A percentile compares a stretch with the other conserved stretches of the same genome.
Evolutionary conservation across 352 stramenopile species (phyloP).

Genomic region (Thraustochytrium sp.): DNA sequence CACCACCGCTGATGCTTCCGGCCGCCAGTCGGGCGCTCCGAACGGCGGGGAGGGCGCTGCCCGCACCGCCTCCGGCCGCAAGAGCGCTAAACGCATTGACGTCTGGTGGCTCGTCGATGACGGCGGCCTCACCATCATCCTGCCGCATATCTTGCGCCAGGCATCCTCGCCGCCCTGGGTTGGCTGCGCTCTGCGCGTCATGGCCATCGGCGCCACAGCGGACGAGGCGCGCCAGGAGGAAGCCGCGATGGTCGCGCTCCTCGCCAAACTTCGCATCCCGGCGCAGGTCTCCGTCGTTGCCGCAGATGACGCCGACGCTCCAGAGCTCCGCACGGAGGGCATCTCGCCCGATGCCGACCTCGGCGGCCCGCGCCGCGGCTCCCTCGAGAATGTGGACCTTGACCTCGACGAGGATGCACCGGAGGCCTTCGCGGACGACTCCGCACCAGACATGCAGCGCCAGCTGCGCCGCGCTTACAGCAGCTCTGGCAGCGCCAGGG

Average conservation of each 20-base stretch:
- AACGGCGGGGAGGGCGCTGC: neutral
- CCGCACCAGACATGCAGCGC: neutral
- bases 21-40: neutral
- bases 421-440: neutral
- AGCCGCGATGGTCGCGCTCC: conserved; percentile 4
- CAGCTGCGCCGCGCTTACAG: conserved; percentile 19
- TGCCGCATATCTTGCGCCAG: conserved; percentile 46
- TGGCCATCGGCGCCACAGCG: conserved; percentile 36
- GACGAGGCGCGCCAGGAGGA: conserved; percentile 29
- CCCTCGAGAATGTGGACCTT: conserved; percentile 24
- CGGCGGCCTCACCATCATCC: conserved; percentile 47
- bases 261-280: conserved; percentile 28
- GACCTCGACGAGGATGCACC: neutral
- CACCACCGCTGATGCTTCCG: too few relatives aligned
- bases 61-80: neutral
- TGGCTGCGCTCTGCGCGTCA: conserved; percentile 23
- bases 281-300: conserved; percentile 2
- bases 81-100: conserved; percentile 35
- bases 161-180: conserved; percentile 32
- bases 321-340: neutral
- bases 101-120: conserved; percentile 51
- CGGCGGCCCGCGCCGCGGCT: neutral
- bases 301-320: neutral
- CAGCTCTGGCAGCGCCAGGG: neutral
- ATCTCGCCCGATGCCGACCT: neutral